Base-by-base conservation (phyloP, 2,329 filamentous ascomycete species). In the Pseudogymnoascus sp. region DNA sequence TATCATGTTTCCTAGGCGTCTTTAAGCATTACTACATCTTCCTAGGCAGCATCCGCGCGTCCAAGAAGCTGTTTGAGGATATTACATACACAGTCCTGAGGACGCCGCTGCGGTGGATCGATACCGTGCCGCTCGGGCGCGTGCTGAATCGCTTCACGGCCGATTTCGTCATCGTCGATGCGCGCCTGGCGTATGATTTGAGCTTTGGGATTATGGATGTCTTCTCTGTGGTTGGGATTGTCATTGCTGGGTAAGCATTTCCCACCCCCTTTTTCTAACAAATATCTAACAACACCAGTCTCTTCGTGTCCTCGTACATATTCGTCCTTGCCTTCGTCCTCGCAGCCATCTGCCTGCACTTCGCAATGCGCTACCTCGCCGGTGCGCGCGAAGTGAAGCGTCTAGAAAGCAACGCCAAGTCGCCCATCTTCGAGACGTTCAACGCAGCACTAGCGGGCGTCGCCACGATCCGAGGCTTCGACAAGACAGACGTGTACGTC, bases 341-440 rank as follows among this genome's bases (percentile, higher is more conserved):
- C 1, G 75, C 91, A 0, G 66, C 76, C 0, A 73, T 87, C 8
- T 86, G 82, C 66, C 70, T 83, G n/a, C 74, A 82, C 65, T 82
- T 86, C 63, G 86, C 85, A 1, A 70, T 79, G 2, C 78, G 77
- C 37, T 95, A 90, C 70, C 79, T 95, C 5, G 76, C 81, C n/a
- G 89, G 83, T 1, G 89, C 89, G 0, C 81, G 90, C 40, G 89
- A 91, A 33, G 81, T 89, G 65, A 93, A 93, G 76, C 81, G 90
- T 4, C 81, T 93, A 1, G 90, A 93, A 73, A 90, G 86, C 67
- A 90, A 82, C 2, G 83, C 85, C 63, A 93, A 91, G 74, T 90
- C 86, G 0, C 90, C 90, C 0, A 85, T 93, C 0, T 93, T 91
- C 68, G 90, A 93, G 72, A 86, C 90, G 66, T 93, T 93, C 69